Percentiles rank a stretch among this genome's conserved stretches.
phyloP scores from a whole-genome alignment of 768 basidiomycete species.

The Mycena filopes region DNA sequence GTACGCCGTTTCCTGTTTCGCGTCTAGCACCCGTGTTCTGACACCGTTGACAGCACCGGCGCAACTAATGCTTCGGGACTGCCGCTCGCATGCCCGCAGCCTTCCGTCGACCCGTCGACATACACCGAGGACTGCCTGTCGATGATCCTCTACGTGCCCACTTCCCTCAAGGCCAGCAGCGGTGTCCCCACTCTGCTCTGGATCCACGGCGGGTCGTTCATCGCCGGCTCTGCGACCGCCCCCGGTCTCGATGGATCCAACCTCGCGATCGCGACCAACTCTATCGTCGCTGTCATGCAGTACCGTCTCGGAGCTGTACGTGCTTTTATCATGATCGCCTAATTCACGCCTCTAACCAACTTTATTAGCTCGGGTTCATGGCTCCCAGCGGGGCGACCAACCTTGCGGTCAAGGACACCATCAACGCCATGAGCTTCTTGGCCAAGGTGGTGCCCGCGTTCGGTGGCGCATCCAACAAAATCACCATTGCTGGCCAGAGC shows the following conservation, averaged over 20 bases:
- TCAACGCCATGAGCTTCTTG: constrained; percentile 74
- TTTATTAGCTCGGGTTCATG: constrained; percentile 74
- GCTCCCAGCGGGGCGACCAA: constrained; percentile 78
- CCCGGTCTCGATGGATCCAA: constrained; percentile 83
- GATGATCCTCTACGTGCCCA: constrained; percentile 78
- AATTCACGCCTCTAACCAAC: constrained; percentile 16
- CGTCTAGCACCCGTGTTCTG: constrained; percentile 10
- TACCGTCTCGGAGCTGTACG: constrained; percentile 84
- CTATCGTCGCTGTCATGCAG: constrained; percentile 85
- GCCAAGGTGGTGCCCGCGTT: constrained; percentile 67
- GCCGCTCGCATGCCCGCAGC: constrained; percentile 81
- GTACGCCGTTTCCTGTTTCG: constrained; percentile 51
- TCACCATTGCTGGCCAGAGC: constrained; percentile 87
- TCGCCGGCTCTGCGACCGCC: constrained; percentile 73
- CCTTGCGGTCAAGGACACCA: constrained; percentile 74
- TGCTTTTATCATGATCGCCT: constrained; percentile 25
- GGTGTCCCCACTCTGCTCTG: constrained; percentile 67
- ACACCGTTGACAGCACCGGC: constrained; percentile 53
- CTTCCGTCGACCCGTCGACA: constrained; percentile 55
- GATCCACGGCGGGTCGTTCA: constrained; percentile 90
- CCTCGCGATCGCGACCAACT: constrained; percentile 74
- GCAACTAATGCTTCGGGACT: constrained; percentile 61
- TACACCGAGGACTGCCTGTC: constrained; percentile 86
- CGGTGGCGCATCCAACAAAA: constrained; percentile 70
- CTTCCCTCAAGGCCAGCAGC: constrained; percentile 45